Evolutionary conservation across 2,329 filamentous ascomycete species (phyloP).

Genomic region (Trichoderma sp.): DNA sequence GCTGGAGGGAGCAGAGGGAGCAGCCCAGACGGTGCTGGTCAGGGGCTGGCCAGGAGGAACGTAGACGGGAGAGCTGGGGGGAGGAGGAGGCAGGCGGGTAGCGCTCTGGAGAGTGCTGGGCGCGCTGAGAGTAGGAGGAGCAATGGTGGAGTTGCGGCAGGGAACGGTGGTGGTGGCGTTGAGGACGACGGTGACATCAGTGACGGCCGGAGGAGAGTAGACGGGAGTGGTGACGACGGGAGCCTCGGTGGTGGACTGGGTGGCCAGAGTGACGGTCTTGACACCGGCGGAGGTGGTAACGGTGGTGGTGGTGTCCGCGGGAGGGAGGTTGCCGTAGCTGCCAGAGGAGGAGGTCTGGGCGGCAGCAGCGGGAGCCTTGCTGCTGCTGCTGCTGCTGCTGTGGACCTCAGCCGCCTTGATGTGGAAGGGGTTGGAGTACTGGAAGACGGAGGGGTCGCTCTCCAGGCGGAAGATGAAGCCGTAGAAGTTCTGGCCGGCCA

Average conservation of each 20-base stretch:
- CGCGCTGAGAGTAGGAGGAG: conserved; percentile 33
- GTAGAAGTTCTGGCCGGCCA: conserved; percentile 54
- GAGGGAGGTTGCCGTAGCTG: conserved; percentile 8
- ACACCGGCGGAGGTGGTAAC: conserved; percentile 37
- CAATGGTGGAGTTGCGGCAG: conserved; percentile 32
- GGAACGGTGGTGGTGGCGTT: conserved; percentile 35
- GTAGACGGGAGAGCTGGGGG: conserved; percentile 35
- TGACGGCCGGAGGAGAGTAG: conserved; percentile 23
- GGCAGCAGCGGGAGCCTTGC: conserved; percentile 26
- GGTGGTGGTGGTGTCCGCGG: conserved; percentile 35
- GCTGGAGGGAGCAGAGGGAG: conserved; percentile 32
- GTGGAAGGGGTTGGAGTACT: conserved; percentile 65
- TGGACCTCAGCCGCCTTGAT: conserved; percentile 43
- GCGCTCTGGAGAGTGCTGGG: conserved; percentile 32
- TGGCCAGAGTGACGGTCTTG: conserved; percentile 39
- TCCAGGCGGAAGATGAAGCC: conserved; percentile 59
- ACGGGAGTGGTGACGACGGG: conserved; percentile 34
- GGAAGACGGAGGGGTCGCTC: conserved; percentile 53
- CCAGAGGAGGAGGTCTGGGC: conserved; percentile 28
- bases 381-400: not conserved
- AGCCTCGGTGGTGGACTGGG: conserved; percentile 34
- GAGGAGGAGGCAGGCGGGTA: conserved; percentile 34
- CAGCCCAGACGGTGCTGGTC: conserved; percentile 33
- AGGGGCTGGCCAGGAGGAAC: conserved; percentile 29
- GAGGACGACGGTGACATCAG: conserved; percentile 32